phyloP scores from a whole-genome alignment of 306 rosid species.

The Vigna radiata region DNA sequence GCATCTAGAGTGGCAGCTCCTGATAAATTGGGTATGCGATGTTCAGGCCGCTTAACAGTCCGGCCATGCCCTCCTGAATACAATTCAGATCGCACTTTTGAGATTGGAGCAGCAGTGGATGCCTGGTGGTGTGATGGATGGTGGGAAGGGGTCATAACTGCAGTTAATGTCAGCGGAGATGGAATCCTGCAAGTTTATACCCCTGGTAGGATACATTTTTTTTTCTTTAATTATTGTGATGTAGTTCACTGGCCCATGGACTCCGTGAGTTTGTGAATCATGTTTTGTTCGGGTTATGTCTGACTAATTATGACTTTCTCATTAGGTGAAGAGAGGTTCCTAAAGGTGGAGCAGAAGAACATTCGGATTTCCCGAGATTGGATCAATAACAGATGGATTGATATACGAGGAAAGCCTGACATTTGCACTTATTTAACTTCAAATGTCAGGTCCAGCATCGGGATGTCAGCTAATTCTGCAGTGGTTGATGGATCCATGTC shows the following conservation, averaged over 20 bases:
- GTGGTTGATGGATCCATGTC: conserved; percentile 42
- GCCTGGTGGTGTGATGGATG: conserved; percentile 89
- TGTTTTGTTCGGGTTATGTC: conserved; percentile 23
- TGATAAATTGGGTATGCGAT: conserved; percentile 76
- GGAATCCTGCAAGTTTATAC: conserved; percentile 65
- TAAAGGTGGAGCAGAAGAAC: conserved; percentile 53
- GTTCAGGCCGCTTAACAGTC: conserved; percentile 69
- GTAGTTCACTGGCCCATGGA: conserved; percentile 31
- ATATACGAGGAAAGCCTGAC: conserved; percentile 57
- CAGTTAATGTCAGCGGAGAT: conserved; percentile 51
- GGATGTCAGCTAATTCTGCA: conserved; percentile 42
- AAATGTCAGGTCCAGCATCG: conserved; percentile 39
- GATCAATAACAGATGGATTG: conserved; percentile 71
- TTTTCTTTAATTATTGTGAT: background rate
- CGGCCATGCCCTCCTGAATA: conserved; percentile 67
- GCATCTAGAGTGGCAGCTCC: conserved; percentile 68
- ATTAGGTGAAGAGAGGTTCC: conserved; percentile 67
- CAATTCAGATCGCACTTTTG: conserved; percentile 40
- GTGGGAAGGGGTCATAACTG: conserved; percentile 86
- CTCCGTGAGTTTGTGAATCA: conserved; percentile 37
- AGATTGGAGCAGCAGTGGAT: conserved; percentile 77
- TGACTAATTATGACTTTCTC: conserved; percentile 46
- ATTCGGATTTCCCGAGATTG: conserved; percentile 74
- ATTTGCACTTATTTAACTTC: conserved; percentile 55
- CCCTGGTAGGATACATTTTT: conserved; percentile 58